phyloP scores from a whole-genome alignment of 345 rosid genomes.

The Linum usitatissimum region DNA sequence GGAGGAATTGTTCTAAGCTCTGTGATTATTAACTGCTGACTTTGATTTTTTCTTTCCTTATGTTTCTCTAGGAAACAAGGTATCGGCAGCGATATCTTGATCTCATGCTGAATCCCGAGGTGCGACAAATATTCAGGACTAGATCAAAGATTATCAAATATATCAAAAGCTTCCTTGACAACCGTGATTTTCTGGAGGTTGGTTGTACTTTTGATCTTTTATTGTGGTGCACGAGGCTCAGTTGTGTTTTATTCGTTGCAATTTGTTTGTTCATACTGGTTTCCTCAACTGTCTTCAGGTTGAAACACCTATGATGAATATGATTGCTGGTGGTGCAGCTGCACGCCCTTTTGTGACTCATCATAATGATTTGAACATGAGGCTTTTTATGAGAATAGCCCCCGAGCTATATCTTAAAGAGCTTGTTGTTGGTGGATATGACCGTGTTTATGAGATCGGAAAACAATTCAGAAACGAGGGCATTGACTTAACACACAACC shows the following conservation, averaged over 20 bases:
- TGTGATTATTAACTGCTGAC: background rate
- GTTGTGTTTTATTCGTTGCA: background rate
- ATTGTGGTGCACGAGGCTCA: background rate
- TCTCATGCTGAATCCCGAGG: conserved; percentile 71
- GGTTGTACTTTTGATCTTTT: conserved; percentile 6
- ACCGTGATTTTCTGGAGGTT: conserved; percentile 71
- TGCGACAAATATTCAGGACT: conserved; percentile 62
- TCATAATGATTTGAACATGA: conserved; percentile 88
- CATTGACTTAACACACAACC: conserved; percentile 94
- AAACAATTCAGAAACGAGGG: conserved; percentile 98
- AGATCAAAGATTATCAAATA: conserved; percentile 53
- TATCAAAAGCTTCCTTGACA: conserved; percentile 61
- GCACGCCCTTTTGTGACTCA: conserved; percentile 93
- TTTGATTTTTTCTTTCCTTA: background rate
- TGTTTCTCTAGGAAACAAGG: conserved; percentile 56
- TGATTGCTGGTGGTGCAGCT: conserved; percentile 97
- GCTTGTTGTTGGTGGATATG: conserved; percentile 88
- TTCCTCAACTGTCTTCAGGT: conserved; percentile 33
- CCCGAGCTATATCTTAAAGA: conserved; percentile 89
- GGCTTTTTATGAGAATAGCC: conserved; percentile 85
- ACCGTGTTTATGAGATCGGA: conserved; percentile 89
- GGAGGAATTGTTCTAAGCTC: background rate
- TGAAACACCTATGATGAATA: conserved; percentile 98
- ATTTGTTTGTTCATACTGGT: background rate
- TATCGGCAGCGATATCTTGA: conserved; percentile 89